Percentiles rank a stretch among this genome's conserved stretches.
These are phyloP conservation scores for Trifolium subterraneum DNA, from an alignment of 306 rosid genomes.

Conservation along the genomic window DNA sequence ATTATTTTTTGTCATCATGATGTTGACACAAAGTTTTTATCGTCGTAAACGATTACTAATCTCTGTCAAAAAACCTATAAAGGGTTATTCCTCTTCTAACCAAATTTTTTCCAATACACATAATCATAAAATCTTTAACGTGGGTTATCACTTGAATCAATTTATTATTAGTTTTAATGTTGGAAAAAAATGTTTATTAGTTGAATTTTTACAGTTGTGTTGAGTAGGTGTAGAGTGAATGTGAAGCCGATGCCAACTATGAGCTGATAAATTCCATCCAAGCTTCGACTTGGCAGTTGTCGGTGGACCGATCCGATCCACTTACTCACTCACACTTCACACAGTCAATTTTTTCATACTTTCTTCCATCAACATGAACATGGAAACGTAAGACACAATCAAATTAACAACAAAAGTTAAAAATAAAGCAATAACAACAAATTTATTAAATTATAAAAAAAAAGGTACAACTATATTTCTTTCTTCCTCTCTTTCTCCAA, in stretches of 20 bases:
- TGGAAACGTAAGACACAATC: slow-evolving; percentile 55
- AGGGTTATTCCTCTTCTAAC: no score
- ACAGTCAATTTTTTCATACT: not conserved
- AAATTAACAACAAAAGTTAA: slow-evolving; percentile 14
- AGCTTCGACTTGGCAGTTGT: slow-evolving; percentile 42
- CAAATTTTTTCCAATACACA: no score
- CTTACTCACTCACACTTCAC: not conserved
- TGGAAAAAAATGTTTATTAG: no score
- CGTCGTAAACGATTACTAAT: no score
- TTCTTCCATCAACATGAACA: not conserved
- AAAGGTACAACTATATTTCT: slow-evolving; percentile 18
- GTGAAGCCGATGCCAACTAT: slow-evolving; percentile 36
- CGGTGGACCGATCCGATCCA: slow-evolving; percentile 54
- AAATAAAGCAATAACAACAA: not conserved
- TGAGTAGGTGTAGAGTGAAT: not conserved
- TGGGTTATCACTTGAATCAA: no score
- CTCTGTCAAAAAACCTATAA: no score
- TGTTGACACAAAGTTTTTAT: no score
- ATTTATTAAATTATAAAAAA: not conserved
- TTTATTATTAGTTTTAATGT: no score
- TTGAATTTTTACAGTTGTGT: no score
- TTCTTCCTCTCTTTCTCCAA: slow-evolving; percentile 7
- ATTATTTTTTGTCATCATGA: no score
- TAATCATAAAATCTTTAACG: no score
- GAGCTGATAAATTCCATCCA: not conserved